phyloP scores from a whole-genome alignment of 331 rosid genomes.

The Malus hybrid region DNA sequence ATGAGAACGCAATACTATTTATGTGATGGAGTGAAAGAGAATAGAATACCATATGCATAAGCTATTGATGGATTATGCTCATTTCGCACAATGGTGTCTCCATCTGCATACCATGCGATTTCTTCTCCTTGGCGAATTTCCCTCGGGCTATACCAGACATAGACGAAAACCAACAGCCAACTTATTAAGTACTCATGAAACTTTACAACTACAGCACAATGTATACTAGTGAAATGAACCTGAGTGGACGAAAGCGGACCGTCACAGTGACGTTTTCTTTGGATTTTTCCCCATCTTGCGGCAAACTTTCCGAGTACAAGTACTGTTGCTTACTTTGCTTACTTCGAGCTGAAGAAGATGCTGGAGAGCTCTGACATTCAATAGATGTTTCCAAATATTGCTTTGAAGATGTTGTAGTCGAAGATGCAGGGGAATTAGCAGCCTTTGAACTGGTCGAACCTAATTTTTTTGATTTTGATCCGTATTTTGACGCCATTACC shows the following conservation, averaged over 20 bases:
- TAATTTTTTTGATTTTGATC: conserved; percentile 39
- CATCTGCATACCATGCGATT: conserved; percentile 99
- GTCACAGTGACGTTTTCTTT: conserved; percentile 97
- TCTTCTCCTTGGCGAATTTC: conserved; percentile 98
- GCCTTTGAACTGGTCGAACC: conserved; percentile 35
- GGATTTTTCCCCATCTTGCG: conserved; percentile 35
- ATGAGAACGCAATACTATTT: not conserved
- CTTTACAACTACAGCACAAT: conserved; percentile 1
- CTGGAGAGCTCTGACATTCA: conserved; percentile 91
- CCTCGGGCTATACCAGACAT: conserved; percentile 59
- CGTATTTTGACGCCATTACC: conserved; percentile 71
- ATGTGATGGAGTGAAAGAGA: not conserved
- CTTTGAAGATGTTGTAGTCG: conserved; percentile 85
- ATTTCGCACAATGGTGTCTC: conserved; percentile 81
- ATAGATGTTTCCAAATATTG: conserved; percentile 60
- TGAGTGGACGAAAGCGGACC: conserved; percentile 94
- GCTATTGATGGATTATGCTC: conserved; percentile 93
- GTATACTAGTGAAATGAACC: conserved; percentile 40
- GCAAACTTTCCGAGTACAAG: conserved; percentile 46
- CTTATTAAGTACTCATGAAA: conserved; percentile 7
- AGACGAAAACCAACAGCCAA: conserved; percentile 32
- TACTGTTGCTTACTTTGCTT: conserved; percentile 77
- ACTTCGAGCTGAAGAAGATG: conserved; percentile 81
- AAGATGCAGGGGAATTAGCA: conserved; percentile 73
- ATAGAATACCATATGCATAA: conserved; percentile 76